These are phyloP conservation scores for Komagataella phaffii DNA, from an alignment of 805 yeast genomes.

Conservation along the genomic window DNA sequence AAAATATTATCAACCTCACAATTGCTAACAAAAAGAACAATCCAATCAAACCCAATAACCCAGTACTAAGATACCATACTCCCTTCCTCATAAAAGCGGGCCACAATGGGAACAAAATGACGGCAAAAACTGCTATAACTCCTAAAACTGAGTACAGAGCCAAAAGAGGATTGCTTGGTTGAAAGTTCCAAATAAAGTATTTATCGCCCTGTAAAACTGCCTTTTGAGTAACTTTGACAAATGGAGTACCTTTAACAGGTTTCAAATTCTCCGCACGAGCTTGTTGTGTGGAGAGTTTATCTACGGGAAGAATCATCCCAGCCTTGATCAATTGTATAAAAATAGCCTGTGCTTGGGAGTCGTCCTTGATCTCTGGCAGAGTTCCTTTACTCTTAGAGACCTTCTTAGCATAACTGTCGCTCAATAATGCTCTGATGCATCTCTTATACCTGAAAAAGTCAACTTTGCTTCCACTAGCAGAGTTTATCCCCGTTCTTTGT, in stretches of 20 bases:
- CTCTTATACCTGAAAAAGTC: conserved; percentile 87
- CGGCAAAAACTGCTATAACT: conserved; percentile 45
- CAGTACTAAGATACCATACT: conserved; percentile 83
- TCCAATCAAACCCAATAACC: conserved; percentile 57
- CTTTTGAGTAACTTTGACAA: conserved; percentile 36
- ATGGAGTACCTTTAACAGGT: conserved; percentile 54
- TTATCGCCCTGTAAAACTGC: conserved; percentile 51
- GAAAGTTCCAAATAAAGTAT: conserved; percentile 78
- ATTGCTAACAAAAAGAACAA: conserved; percentile 69
- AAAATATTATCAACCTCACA: conserved; percentile 59
- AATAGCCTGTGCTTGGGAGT: conserved; percentile 43
- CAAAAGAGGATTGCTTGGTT: conserved; percentile 56
- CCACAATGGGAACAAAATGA: conserved; percentile 89
- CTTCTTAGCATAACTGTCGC: conserved; percentile 52
- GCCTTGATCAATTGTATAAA: conserved; percentile 59
- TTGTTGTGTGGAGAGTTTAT: conserved; percentile 57
- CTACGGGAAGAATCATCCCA: conserved; percentile 64
- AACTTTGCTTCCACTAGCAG: conserved; percentile 52
- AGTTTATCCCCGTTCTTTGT: conserved; percentile 55
- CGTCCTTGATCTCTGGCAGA: conserved; percentile 25
- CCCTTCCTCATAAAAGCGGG: conserved; percentile 80
- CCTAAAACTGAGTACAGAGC: conserved; percentile 51
- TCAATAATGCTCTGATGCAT: conserved; percentile 61
- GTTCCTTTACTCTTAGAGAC: conserved; percentile 26
- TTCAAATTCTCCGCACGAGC: conserved; percentile 48